Conservation (phyloP, 148 eudicot genomes). For the Linanthus parryae region DNA sequence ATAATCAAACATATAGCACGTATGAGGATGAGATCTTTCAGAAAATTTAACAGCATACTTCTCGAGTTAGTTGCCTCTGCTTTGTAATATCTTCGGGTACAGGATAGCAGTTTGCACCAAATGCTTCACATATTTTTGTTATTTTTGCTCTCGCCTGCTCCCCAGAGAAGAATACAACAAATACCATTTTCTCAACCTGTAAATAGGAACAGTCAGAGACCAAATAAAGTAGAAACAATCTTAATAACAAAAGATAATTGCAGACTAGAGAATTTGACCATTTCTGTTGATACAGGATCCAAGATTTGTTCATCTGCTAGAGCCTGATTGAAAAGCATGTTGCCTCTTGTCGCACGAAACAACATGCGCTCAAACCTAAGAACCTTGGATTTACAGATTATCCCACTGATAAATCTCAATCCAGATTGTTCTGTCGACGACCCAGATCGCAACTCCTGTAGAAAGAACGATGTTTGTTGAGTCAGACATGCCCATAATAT, state of each 20-base stretch:
- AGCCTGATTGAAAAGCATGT: slow-evolving; percentile 94
- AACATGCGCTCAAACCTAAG: slow-evolving; percentile 88
- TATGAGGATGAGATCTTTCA: neutral
- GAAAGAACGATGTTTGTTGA: slow-evolving; percentile 19
- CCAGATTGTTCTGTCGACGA: slow-evolving; percentile 74
- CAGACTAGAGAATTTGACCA: slow-evolving; percentile 38
- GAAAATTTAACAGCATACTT: slow-evolving; percentile 41
- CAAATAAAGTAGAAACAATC: neutral
- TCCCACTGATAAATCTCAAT: slow-evolving; percentile 86
- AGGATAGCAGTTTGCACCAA: slow-evolving; percentile 97
- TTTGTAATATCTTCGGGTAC: slow-evolving; percentile 84
- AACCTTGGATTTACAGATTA: slow-evolving; percentile 73
- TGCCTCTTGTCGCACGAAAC: slow-evolving; percentile 98
- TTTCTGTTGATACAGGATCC: slow-evolving; percentile 85
- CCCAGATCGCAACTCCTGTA: slow-evolving; percentile 81
- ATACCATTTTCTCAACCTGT: slow-evolving; percentile 95
- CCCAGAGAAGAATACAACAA: slow-evolving; percentile 98
- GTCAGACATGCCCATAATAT: too few species aligned
- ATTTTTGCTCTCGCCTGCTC: slow-evolving; percentile 94
- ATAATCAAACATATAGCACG: too few species aligned
- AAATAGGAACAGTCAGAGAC: neutral
- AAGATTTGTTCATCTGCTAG: slow-evolving; percentile 71
- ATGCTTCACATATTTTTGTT: slow-evolving; percentile 98
- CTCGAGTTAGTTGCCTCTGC: slow-evolving; percentile 80
- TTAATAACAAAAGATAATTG: neutral